A percentile compares a stretch with the other conserved stretches of the same genome.
Conservation (phyloP, 2,329 filamentous ascomycete species). For the Simplicillium aogashimaense region DNA sequence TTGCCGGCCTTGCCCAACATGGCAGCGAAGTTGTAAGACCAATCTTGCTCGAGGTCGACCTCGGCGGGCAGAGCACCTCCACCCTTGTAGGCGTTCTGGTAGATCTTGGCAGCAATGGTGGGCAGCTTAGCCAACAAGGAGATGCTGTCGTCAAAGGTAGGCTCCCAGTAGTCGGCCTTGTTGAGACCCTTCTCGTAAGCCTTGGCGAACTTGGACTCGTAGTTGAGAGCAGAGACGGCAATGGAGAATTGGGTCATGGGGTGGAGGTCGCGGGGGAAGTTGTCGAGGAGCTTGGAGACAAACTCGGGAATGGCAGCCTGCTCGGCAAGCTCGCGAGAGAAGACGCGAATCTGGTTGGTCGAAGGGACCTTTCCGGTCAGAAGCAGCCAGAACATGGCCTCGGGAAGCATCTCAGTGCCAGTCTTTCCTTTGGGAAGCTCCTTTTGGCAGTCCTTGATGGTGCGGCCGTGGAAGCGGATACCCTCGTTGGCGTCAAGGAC, state of each 20-base stretch:
- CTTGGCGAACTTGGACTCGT: constrained; percentile 88
- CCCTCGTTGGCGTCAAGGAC: constrained; percentile 95
- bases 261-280: constrained; percentile 82
- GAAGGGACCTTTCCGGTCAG: constrained; percentile 88
- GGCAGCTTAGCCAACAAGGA: constrained; percentile 91
- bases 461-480: constrained; percentile 94
- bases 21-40: constrained; percentile 97
- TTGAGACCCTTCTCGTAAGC: constrained; percentile 82
- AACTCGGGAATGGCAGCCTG: constrained; percentile 76
- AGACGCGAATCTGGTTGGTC: constrained; percentile 65
- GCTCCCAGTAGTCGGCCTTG: constrained; percentile 99
- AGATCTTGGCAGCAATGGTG: constrained; percentile 94
- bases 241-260: constrained; percentile 98
- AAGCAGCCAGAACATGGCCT: constrained; percentile 99
- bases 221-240: constrained; percentile 90
- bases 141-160: constrained; percentile 92
- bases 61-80: constrained; percentile 62
- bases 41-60: constrained; percentile 80
- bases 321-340: constrained; percentile 81
- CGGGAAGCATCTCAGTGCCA: constrained; percentile 94
- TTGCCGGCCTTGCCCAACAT: constrained; percentile 86
- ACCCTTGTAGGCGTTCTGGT: constrained; percentile 80
- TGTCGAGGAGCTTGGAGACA: constrained; percentile 78
- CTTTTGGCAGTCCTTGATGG: constrained; percentile 95
- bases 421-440: constrained; percentile 86